These are phyloP conservation scores for Phoenix roebelenii DNA, from an alignment of 176 grass and related monocot genomes.

Conservation along the genomic window DNA sequence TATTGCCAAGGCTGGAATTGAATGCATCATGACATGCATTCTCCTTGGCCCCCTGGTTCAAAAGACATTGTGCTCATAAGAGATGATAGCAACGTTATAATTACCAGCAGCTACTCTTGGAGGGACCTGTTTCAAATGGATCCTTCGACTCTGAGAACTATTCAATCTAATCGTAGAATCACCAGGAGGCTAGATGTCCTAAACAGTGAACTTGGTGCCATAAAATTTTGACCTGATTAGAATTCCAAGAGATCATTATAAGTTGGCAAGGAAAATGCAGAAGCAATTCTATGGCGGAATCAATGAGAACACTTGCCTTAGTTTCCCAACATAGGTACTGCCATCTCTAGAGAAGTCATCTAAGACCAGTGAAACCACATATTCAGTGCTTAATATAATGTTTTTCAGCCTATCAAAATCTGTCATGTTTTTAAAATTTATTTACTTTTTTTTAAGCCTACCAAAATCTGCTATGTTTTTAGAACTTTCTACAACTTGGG, in stretches of 20 bases:
- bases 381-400: slow-evolving; percentile 28
- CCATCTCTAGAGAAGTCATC: slow-evolving; percentile 85
- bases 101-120: slow-evolving; percentile 71
- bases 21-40: slow-evolving; percentile 84
- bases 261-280: background rate
- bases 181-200: slow-evolving; percentile 68
- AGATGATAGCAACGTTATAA: slow-evolving; percentile 59
- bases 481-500: too few relatives aligned
- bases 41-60: slow-evolving; percentile 85
- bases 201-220: slow-evolving; percentile 93
- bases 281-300: background rate
- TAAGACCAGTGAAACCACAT: slow-evolving; percentile 60
- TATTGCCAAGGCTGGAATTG: slow-evolving; percentile 57
- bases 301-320: slow-evolving; percentile 44
- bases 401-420: too few relatives aligned
- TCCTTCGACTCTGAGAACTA: slow-evolving; percentile 46
- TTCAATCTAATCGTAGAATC: slow-evolving; percentile 34
- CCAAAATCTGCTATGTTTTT: too few relatives aligned
- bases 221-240: slow-evolving; percentile 76
- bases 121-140: slow-evolving; percentile 80
- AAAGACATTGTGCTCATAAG: slow-evolving; percentile 81
- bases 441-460: too few relatives aligned
- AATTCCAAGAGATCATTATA: slow-evolving; percentile 9
- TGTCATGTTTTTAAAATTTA: too few relatives aligned
- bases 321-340: slow-evolving; percentile 86